A percentile compares a stretch with the other conserved stretches of the same genome.
Conservation (phyloP, 352 stramenopile species). For the Phytophthora pseudosyringae region DNA sequence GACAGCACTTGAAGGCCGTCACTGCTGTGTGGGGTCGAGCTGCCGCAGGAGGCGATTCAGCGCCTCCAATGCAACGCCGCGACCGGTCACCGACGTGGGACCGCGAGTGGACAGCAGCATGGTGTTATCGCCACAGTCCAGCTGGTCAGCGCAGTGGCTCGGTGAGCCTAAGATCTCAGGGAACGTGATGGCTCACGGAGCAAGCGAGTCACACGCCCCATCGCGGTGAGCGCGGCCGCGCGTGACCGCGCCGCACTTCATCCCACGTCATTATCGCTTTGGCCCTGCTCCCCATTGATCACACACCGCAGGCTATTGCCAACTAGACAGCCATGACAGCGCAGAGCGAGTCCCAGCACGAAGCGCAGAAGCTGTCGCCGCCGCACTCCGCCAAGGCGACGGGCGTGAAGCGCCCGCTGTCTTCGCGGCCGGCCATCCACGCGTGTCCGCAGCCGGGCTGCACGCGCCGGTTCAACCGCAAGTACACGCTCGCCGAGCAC, state of each 20-base stretch:
- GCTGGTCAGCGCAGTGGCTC: slow-evolving; percentile 21
- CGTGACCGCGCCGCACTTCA: slow-evolving; percentile 7
- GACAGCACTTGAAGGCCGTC: too few relatives aligned
- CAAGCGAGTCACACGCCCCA: slow-evolving; percentile 33
- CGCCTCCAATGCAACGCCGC: slow-evolving; percentile 5
- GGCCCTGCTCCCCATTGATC: background rate
- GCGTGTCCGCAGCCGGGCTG: slow-evolving; percentile 40
- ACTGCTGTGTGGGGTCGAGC: slow-evolving; percentile 6
- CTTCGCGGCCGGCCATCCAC: slow-evolving; percentile 28
- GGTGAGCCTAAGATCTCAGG: slow-evolving; percentile 35
- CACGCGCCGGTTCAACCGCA: slow-evolving; percentile 57
- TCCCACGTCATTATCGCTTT: slow-evolving; percentile 37
- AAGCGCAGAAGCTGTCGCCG: slow-evolving; percentile 12
- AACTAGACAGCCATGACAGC: slow-evolving; percentile 16
- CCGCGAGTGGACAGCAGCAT: background rate
- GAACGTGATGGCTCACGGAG: slow-evolving; percentile 29
- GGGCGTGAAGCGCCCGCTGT: slow-evolving; percentile 17
- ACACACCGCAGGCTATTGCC: background rate
- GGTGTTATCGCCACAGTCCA: slow-evolving; percentile 5
- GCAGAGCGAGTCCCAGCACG: slow-evolving; percentile 10
- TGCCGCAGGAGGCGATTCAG: slow-evolving; percentile 22
- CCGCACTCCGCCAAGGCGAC: slow-evolving; percentile 1
- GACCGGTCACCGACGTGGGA: slow-evolving; percentile 26
- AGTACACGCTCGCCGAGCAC: slow-evolving; percentile 70
- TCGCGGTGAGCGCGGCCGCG: slow-evolving; percentile 28